These are phyloP conservation scores for Friedmanniomyces endolithicus DNA, from an alignment of 495 filamentous ascomycete genomes.

Conservation along the genomic window DNA sequence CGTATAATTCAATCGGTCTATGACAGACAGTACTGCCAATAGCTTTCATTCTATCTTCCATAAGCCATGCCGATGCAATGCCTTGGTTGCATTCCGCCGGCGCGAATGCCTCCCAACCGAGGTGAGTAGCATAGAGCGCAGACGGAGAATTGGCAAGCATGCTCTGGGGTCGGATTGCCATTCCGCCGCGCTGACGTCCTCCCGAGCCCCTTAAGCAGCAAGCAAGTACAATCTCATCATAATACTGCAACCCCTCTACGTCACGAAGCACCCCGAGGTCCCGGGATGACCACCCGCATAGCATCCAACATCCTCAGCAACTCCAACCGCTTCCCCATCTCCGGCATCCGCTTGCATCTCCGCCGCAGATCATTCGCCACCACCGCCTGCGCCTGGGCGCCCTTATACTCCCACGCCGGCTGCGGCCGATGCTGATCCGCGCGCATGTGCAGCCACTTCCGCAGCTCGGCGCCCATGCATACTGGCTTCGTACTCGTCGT, in stretches of 20 bases:
- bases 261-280: not conserved
- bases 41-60: too few species aligned
- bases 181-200: too few species aligned
- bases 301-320: constrained; percentile 14
- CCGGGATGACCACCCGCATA: constrained; percentile 6
- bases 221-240: too few species aligned
- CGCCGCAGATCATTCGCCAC: constrained; percentile 18
- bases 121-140: too few species aligned
- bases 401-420: constrained; percentile 14
- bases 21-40: too few species aligned
- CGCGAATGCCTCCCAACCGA: too few species aligned
- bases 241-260: not conserved
- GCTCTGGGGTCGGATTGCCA: too few species aligned
- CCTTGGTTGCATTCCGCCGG: too few species aligned
- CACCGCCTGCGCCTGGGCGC: constrained; percentile 1
- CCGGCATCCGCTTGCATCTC: constrained; percentile 10
- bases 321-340: constrained; percentile 15
- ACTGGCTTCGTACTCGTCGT: not conserved
- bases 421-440: constrained; percentile 11
- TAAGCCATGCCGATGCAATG: too few species aligned
- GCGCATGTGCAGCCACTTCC: constrained; percentile 15
- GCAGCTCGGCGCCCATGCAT: not conserved
- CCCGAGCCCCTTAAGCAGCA: too few species aligned
- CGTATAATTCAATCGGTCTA: too few species aligned
- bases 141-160: too few species aligned